phyloP scores from a whole-genome alignment of 2,329 filamentous ascomycete genomes.

The Aspergillus sp. region DNA sequence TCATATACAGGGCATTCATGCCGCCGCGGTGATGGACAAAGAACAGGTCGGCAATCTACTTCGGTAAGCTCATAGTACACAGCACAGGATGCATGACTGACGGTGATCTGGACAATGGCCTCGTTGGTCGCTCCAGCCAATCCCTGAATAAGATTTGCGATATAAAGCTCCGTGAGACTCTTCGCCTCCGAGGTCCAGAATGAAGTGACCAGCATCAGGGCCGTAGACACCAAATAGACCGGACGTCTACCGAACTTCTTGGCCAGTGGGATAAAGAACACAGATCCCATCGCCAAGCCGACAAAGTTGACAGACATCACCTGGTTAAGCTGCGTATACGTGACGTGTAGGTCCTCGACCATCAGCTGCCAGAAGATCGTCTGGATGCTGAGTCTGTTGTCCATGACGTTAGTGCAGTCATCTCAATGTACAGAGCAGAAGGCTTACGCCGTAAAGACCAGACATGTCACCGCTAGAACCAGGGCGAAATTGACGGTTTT shows the following conservation, averaged over 20 bases:
- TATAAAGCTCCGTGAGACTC: slow-evolving; percentile 43
- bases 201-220: slow-evolving; percentile 35
- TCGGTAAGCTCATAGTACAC: background rate
- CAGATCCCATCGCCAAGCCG: slow-evolving; percentile 41
- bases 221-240: slow-evolving; percentile 44
- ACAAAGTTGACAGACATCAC: slow-evolving; percentile 47
- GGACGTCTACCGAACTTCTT: slow-evolving; percentile 44
- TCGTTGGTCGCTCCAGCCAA: slow-evolving; percentile 42
- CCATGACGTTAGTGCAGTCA: too few species aligned
- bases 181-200: slow-evolving; percentile 45
- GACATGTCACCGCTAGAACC: slow-evolving; percentile 41
- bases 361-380: slow-evolving; percentile 47
- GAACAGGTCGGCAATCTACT: slow-evolving; percentile 46
- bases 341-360: slow-evolving; percentile 44
- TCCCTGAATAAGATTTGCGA: slow-evolving; percentile 42
- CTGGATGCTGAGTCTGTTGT: slow-evolving; percentile 36
- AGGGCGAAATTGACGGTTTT: slow-evolving; percentile 45
- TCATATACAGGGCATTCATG: slow-evolving; percentile 52
- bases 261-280: slow-evolving; percentile 48
- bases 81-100: slow-evolving; percentile 19
- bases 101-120: slow-evolving; percentile 40
- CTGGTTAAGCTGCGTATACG: slow-evolving; percentile 42
- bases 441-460: slow-evolving; percentile 40
- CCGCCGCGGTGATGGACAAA: slow-evolving; percentile 51
- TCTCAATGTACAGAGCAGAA: background rate